These are phyloP conservation scores for Trichosanthes cucumerina DNA, from an alignment of 306 rosid species.

Conservation along the genomic window DNA sequence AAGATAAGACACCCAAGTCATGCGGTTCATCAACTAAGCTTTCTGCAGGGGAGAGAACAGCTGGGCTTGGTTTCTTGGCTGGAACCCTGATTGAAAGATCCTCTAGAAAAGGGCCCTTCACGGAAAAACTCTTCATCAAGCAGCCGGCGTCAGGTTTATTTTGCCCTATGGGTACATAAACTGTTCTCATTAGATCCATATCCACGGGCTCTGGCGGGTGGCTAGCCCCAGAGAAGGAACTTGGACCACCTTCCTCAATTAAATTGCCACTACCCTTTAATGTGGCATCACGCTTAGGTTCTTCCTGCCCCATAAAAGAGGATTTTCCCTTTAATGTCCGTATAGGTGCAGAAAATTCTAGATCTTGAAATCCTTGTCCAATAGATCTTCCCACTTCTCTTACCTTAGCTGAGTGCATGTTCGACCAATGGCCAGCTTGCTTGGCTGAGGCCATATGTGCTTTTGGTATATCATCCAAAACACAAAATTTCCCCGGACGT, in stretches of 20 bases:
- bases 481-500: background rate
- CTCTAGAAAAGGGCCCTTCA: slow-evolving; percentile 75
- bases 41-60: slow-evolving; percentile 54
- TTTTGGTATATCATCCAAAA: slow-evolving; percentile 13
- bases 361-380: slow-evolving; percentile 28
- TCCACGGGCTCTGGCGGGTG: slow-evolving; percentile 98
- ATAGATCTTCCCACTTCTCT: slow-evolving; percentile 36
- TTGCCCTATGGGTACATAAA: slow-evolving; percentile 70
- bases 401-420: slow-evolving; percentile 39
- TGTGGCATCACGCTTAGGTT: slow-evolving; percentile 34
- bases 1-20: slow-evolving; percentile 36
- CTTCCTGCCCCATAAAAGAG: slow-evolving; percentile 47
- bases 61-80: slow-evolving; percentile 39
- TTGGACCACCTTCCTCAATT: slow-evolving; percentile 52
- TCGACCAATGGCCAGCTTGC: slow-evolving; percentile 47
- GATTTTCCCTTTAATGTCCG: slow-evolving; percentile 47
- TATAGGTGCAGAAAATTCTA: slow-evolving; percentile 28
- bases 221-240: slow-evolving; percentile 88
- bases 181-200: slow-evolving; percentile 73
- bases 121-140: slow-evolving; percentile 65
- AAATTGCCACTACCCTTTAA: slow-evolving; percentile 45
- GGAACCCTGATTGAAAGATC: slow-evolving; percentile 75
- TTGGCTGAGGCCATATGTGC: slow-evolving; percentile 33
- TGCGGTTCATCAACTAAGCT: slow-evolving; percentile 51
- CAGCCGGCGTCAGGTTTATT: slow-evolving; percentile 58